These are phyloP conservation scores for Gaillardinia entomophila DNA, from an alignment of 805 yeast species.

Conservation along the genomic window DNA sequence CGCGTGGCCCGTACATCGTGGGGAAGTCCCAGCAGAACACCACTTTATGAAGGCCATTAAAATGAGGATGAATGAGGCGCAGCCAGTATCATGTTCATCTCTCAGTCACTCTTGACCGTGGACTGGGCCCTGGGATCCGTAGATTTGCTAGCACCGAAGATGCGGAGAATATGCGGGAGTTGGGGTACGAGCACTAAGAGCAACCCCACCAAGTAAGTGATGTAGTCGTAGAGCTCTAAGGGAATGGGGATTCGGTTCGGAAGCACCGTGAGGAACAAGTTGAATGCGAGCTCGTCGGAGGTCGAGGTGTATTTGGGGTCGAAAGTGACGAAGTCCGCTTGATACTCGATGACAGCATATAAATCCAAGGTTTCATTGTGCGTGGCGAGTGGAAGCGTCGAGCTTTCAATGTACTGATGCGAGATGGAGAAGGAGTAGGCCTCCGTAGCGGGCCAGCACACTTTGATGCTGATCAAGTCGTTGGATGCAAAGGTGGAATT, in stretches of 20 bases:
- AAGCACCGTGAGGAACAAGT: conserved; percentile 20
- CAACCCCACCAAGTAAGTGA: conserved; percentile 20
- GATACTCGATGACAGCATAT: conserved; percentile 16
- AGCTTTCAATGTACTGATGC: conserved; percentile 13
- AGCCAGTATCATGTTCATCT: too few relatives aligned
- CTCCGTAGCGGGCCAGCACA: conserved; percentile 33
- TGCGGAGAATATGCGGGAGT: too few relatives aligned
- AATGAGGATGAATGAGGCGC: too few relatives aligned
- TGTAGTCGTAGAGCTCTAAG: conserved; percentile 21
- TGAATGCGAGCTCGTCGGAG: conserved; percentile 11
- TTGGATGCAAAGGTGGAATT: conserved; percentile 18
- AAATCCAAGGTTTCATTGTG: conserved; percentile 2
- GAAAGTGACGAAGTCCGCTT: conserved; percentile 16
- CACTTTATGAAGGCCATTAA: too few relatives aligned
- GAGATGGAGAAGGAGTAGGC: conserved; percentile 19
- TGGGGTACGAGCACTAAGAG: neutral
- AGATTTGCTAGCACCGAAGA: too few relatives aligned
- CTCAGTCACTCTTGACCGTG: too few relatives aligned
- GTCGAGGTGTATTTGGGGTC: conserved; percentile 4
- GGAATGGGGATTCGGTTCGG: conserved; percentile 27
- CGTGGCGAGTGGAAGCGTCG: neutral
- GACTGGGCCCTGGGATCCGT: too few relatives aligned
- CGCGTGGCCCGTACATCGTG: too few relatives aligned
- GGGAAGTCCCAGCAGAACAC: too few relatives aligned
- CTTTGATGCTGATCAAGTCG: conserved; percentile 21